Evolutionary conservation across 1,284 basidiomycete species (phyloP), one percentile per base, ranked within the genome.

Genomic region (Fomitiporia mediterranea): DNA sequence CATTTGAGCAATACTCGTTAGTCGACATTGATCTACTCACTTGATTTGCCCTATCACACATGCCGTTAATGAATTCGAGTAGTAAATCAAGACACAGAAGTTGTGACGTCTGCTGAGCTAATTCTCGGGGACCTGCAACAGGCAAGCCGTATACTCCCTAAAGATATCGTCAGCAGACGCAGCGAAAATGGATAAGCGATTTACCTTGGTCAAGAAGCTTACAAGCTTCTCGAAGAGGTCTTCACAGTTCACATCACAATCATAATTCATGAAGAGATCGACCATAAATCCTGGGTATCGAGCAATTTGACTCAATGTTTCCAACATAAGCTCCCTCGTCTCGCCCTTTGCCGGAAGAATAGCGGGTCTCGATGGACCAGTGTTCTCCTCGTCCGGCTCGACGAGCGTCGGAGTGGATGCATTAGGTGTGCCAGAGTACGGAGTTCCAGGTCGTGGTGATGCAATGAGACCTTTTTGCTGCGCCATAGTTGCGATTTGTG

Each of bases 211-310:
- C 60, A 98, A 74, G 71, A 98, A 98, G 19, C 87, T 86, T 56
- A 97, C 76, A n/a, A 98, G 72, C 6, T 91, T 78, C 68, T 98
- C 94, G 65, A 96, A 98, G 57, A 99, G 73, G 68, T 99, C 95
- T 73, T 98, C 95, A 70, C 91, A 95, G 66, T 98, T 95, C 61
- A 91, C 85, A 65, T 98, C 91, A 68, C 94, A 98, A 69, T 99
- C 97, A 70, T 97, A 99, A 70, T 99, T 99, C 57, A 86, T 80
- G 75, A 93, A 99, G 8, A 98, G 76, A 67, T 98, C 93, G 44
- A 97, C 92, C 87, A 98, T 93, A 72, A 96, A 95, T 65, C 87
- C 89, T 0, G 89, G 82, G 64, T 88, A 82, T 4, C 86, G 78
- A 28, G 89, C 86, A 49, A 98, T 83, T 58, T 93, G 86, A 50